Conservation (phyloP, 768 basidiomycete genomes). For the Ramaria sp. region DNA sequence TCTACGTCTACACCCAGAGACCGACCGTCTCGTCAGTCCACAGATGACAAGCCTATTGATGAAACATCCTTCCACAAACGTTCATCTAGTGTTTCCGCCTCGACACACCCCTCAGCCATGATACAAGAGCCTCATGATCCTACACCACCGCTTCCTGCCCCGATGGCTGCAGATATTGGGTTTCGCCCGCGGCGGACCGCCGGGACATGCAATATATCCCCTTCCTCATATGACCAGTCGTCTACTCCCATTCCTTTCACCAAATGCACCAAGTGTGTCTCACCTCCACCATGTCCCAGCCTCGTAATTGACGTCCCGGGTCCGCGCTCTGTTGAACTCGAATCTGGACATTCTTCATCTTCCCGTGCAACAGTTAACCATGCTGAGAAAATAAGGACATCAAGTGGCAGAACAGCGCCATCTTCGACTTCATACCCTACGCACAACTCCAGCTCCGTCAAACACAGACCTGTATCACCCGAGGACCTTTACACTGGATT, state of each 20-base stretch:
- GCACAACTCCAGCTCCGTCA: too few relatives aligned
- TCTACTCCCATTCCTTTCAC: slow-evolving; percentile 4
- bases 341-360: not conserved
- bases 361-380: too few relatives aligned
- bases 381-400: too few relatives aligned
- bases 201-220: not conserved
- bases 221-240: not conserved
- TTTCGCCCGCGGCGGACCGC: not conserved
- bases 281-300: slow-evolving; percentile 7
- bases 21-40: not conserved
- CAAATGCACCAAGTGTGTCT: slow-evolving; percentile 1
- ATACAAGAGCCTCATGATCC: not conserved
- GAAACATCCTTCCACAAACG: not conserved
- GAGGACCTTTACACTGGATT: not conserved
- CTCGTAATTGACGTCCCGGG: not conserved
- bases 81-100: not conserved
- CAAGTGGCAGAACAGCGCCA: too few relatives aligned
- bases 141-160: slow-evolving; percentile 3
- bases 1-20: slow-evolving; percentile 2
- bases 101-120: not conserved
- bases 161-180: not conserved
- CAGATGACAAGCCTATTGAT: not conserved
- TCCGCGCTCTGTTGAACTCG: not conserved
- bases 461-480: not conserved
- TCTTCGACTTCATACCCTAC: too few relatives aligned